These are phyloP conservation scores for Didymosphaeria variabile DNA, from an alignment of 2,329 filamentous ascomycete species.

Conservation along the genomic window DNA sequence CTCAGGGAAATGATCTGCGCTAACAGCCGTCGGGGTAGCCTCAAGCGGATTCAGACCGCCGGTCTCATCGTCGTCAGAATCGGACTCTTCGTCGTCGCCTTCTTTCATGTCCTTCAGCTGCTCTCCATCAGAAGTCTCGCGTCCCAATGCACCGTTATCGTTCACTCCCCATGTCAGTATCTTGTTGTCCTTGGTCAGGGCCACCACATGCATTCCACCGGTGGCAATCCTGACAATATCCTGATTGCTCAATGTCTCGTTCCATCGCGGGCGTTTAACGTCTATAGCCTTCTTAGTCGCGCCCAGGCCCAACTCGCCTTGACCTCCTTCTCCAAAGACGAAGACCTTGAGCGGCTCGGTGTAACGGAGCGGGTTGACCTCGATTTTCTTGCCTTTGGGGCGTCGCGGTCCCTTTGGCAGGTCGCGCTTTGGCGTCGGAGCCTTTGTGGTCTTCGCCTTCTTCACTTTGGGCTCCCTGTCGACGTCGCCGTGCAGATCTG, in stretches of 20 bases:
- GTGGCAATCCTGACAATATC: constrained; percentile 79
- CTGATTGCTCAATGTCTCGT: constrained; percentile 66
- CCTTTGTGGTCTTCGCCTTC: constrained; percentile 32
- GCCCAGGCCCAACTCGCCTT: constrained; percentile 85
- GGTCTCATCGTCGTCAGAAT: constrained; percentile 62
- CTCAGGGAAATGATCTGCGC: constrained; percentile 64
- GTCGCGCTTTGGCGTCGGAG: constrained; percentile 25
- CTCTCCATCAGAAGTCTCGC: constrained; percentile 72
- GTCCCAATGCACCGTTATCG: constrained; percentile 81
- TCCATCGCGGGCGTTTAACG: constrained; percentile 77
- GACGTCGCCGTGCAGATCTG: constrained; percentile 14
- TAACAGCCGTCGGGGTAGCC: constrained; percentile 70
- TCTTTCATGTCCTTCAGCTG: constrained; percentile 64
- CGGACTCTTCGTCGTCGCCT: constrained; percentile 59
- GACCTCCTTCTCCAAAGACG: constrained; percentile 80
- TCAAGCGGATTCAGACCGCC: constrained; percentile 77
- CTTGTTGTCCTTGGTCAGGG: constrained; percentile 80
- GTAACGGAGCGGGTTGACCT: constrained; percentile 71
- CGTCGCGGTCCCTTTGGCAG: constrained; percentile 43
- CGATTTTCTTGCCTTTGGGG: constrained; percentile 42
- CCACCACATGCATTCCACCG: constrained; percentile 83
- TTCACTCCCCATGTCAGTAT: constrained; percentile 90
- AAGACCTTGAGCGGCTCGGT: constrained; percentile 74
- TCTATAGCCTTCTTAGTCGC: constrained; percentile 71
- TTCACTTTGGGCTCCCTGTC: constrained; percentile 32